Evolutionary conservation across 495 filamentous ascomycete species (phyloP), one percentile per base, ranked within the genome.

Genomic region (Aspergillus egyptiacus): DNA sequence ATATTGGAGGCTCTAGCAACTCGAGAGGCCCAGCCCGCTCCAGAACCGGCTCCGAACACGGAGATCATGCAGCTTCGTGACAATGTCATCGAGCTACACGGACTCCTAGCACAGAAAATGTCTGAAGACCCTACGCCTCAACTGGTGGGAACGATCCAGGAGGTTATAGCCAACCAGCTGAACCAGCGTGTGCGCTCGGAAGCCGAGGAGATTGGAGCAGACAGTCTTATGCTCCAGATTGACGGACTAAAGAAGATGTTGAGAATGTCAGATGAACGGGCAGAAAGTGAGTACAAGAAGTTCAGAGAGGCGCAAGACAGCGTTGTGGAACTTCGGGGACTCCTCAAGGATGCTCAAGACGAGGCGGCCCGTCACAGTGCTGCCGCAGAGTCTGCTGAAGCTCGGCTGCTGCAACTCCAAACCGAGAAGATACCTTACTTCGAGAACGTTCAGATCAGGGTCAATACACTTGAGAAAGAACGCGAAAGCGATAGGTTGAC

Each of bases 1-100:
- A 75, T 97, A n/a, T 65, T 82, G 47, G 91, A 98, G 51, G 88
- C 86, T 48, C 58, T 91, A n/a, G 74, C 75, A 27, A 68, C 78
- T 42, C 86, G 84, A 20, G 65, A 65, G 13, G 47, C 56, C 40
- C 56, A 59, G 20, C 59, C 60, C 13, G 42, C 25, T 11, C 39
- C 76, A 75, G 41, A 44, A 58, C 63, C 43, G 59, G 64, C 19
- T 57, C 65, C 15, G 71, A 79, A 48, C 61, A 10, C 17, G 17
- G 41, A 44, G 22, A 2, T 80, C 6, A 54, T 64, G 2, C 74
- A 77, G 42, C 69, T 87, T 24, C 74, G 78, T 44, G 69, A 80
- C 38, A 76, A 68, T 18, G 65, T 87, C 30, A 72, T 74, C 35
- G 81, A 82, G 39, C 65, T 86, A 51, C 81, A 82, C 51, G 64